Evolutionary conservation across 148 eudicot species (phyloP), one percentile per base, ranked within the genome.

Genomic region (Diospyros lotus): DNA sequence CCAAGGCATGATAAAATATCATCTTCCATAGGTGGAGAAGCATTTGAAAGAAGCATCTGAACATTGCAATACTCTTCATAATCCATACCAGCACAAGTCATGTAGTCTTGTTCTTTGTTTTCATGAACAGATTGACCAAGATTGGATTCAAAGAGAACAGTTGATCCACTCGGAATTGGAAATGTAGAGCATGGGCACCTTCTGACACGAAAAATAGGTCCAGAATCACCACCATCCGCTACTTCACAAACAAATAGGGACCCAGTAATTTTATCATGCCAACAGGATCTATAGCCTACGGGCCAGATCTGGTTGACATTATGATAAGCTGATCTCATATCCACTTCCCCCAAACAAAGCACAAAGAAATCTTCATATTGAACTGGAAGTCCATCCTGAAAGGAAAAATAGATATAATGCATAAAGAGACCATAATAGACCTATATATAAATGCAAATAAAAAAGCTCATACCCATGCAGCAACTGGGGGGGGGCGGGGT

Each of bases 181-280:
- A 82, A 70, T 58, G 79, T 79, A 11, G 89, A 83, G 79, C 95
- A 90, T 38, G 88, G 81, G 76, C 71, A 80, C 77, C 90, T 87
- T 64, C 75, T 79, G 64, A 88, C 86, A 71, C 75, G 85, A 63
- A 86, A 90, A 79, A 80, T 73, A 41, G 92, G 95, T 48, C 87
- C 90, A 71, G 78, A 66, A 48, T 87, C 85, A 82, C 90, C 92
- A 80, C 87, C 92, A 74, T 88, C 92, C 38, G 79, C 76, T 54
- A 90, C 92, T 68, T 90, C 86, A 81, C 83, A 90, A 40, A 85
- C 69, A 64, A 90, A 88, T 38, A 88, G 76, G 43, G 95, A 90
- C n/a, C 92, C 89, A 43, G 95, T 90, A 81, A 85, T 54, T 75
- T 87, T 88, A 78, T 90, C 95, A 71, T 90, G 94, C 92, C 92